phyloP scores from a whole-genome alignment of 2,329 filamentous ascomycete species.

The Macroventuria anomochaeta region DNA sequence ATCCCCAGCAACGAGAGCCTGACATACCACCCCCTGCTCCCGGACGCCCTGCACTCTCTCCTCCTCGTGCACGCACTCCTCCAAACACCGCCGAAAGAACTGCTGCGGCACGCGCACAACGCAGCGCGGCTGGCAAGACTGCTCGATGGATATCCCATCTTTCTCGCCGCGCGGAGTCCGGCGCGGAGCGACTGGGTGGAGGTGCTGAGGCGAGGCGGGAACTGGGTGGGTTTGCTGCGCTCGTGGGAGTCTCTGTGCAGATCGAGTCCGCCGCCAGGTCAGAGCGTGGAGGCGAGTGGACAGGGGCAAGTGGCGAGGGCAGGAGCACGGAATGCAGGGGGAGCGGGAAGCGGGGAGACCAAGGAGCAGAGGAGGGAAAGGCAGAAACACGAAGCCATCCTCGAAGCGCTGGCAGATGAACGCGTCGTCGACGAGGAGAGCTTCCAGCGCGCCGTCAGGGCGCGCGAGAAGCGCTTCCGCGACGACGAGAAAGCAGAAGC shows the following conservation, averaged over 20 bases:
- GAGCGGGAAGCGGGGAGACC: slow-evolving; percentile 43
- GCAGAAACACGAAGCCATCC: slow-evolving; percentile 68
- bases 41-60: slow-evolving; percentile 78
- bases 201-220: slow-evolving; percentile 69
- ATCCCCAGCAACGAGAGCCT: slow-evolving; percentile 66
- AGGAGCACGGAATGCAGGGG: slow-evolving; percentile 1
- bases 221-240: slow-evolving; percentile 70
- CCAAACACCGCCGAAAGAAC: slow-evolving; percentile 78
- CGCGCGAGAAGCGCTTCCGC: slow-evolving; percentile 63
- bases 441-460: slow-evolving; percentile 68
- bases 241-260: slow-evolving; percentile 78
- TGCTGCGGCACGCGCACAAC: slow-evolving; percentile 81
- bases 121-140: slow-evolving; percentile 76
- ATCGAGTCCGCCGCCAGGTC: slow-evolving; percentile 55
- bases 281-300: neutral
- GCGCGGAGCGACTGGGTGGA: slow-evolving; percentile 83
- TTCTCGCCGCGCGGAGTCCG: slow-evolving; percentile 73
- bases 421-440: slow-evolving; percentile 70
- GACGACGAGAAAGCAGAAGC: slow-evolving; percentile 61
- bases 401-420: slow-evolving; percentile 72
- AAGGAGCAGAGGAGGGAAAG: slow-evolving; percentile 64
- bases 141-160: slow-evolving; percentile 80
- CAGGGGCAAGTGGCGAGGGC: neutral
- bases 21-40: slow-evolving; percentile 81
- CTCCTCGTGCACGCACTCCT: slow-evolving; percentile 80